phyloP scores from a whole-genome alignment of 2,329 filamentous ascomycete species.

The Colletotrichum caudatum region DNA sequence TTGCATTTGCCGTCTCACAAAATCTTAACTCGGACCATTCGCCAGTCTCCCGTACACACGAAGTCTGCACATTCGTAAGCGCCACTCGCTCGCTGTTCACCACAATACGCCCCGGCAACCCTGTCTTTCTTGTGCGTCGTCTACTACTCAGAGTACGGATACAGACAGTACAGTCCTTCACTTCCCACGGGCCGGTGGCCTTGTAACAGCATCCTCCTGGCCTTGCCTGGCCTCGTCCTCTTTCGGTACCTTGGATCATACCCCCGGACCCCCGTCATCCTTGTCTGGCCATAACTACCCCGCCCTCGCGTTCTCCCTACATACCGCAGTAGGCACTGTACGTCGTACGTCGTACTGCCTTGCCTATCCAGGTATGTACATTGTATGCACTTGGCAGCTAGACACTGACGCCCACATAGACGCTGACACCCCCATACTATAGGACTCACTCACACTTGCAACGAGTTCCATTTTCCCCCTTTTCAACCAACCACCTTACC shows the following conservation, averaged over 20 bases:
- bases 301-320: conserved; percentile 9
- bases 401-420: not conserved
- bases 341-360: too few species aligned
- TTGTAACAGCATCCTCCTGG: not conserved
- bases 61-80: not conserved
- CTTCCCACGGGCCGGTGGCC: not conserved
- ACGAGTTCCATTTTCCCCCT: not conserved
- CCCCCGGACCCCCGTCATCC: conserved; percentile 25
- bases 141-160: too few species aligned
- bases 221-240: not conserved
- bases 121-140: not conserved
- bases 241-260: conserved; percentile 23
- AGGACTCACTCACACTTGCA: not conserved
- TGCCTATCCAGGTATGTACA: too few species aligned
- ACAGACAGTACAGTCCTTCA: too few species aligned
- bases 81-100: not conserved
- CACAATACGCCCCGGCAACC: not conserved
- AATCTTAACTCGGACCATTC: conserved; percentile 3
- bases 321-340: too few species aligned
- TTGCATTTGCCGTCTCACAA: conserved; percentile 40
- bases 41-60: not conserved
- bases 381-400: too few species aligned
- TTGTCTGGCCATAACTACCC: conserved; percentile 22
- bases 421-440: not conserved
- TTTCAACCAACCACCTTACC: not conserved